Conservation (phyloP, 306 rosid genomes). For the Vachellia pachyceras region DNA sequence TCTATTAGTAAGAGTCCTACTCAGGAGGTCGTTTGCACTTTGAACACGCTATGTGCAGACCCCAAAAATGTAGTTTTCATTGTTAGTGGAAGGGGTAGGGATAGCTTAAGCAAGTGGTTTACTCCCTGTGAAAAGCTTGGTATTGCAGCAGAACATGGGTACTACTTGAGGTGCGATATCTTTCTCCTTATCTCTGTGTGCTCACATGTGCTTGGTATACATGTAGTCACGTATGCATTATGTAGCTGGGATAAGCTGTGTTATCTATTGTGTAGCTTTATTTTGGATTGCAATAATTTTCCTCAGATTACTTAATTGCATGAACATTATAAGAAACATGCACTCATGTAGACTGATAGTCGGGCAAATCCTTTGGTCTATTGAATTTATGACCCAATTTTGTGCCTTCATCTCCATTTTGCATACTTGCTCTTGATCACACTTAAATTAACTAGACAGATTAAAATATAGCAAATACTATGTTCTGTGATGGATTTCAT, state of each 20-base stretch:
- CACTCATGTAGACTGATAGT: neutral
- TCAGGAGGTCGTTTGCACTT: conserved; percentile 61
- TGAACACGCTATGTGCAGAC: conserved; percentile 65
- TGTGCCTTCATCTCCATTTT: conserved; percentile 1
- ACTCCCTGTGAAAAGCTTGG: conserved; percentile 70
- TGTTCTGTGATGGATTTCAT: neutral
- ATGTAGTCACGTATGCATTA: neutral
- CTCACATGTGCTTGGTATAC: neutral
- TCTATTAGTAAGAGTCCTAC: conserved; percentile 70
- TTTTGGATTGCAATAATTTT: conserved; percentile 14
- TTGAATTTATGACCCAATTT: neutral
- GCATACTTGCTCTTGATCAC: neutral
- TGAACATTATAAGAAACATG: conserved; percentile 6
- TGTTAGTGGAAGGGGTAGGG: conserved; percentile 81
- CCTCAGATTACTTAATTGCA: conserved; percentile 13
- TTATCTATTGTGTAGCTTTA: neutral
- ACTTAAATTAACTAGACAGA: neutral
- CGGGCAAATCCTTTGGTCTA: neutral
- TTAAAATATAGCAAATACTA: neutral
- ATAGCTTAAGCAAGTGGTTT: conserved; percentile 74
- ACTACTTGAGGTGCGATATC: conserved; percentile 64
- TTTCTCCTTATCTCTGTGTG: conserved; percentile 24
- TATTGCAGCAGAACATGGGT: conserved; percentile 88
- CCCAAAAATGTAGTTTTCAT: conserved; percentile 75
- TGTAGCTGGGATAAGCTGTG: neutral